Evolutionary conservation across 352 stramenopile species (phyloP).

Genomic region (Phytophthora syringae): DNA sequence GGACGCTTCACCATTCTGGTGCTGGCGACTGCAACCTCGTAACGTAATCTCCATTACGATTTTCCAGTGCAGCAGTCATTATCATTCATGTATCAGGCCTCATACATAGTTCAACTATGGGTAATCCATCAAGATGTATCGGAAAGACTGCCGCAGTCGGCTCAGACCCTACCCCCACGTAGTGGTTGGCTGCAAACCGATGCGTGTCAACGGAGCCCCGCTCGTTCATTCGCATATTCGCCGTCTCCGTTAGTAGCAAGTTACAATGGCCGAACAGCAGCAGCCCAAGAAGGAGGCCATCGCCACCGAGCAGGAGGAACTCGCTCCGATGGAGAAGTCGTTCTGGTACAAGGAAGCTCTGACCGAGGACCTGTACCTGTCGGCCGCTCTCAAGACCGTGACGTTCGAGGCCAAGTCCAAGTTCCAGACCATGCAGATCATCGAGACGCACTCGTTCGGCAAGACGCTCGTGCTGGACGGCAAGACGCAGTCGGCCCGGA

Average conservation of each 20-base stretch:
- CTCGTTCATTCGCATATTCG: constrained; percentile 14
- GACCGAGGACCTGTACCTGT: constrained; percentile 89
- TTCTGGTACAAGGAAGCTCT: constrained; percentile 91
- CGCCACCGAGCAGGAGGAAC: constrained; percentile 35
- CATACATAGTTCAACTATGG: constrained; percentile 5
- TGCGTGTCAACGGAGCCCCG: constrained; percentile 14
- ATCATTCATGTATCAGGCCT: background rate
- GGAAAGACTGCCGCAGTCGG: constrained; percentile 5
- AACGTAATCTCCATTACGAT: constrained; percentile 1
- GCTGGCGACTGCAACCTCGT: constrained; percentile 67
- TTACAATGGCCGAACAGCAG: constrained; percentile 33
- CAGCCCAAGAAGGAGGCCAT: constrained; percentile 51
- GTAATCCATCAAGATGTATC: background rate
- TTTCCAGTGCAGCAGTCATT: constrained; percentile 11
- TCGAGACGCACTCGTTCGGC: constrained; percentile 93
- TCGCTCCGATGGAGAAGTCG: constrained; percentile 67
- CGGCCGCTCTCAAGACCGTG: constrained; percentile 90
- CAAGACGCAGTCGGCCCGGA: constrained; percentile 94
- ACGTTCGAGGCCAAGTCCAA: constrained; percentile 87
- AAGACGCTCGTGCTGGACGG: constrained; percentile 96
- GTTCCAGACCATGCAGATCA: constrained; percentile 95
- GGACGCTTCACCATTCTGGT: constrained; percentile 95
- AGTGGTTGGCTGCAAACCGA: constrained; percentile 18
- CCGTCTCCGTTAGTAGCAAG: constrained; percentile 3
- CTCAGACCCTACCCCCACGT: constrained; percentile 6